Base-by-base conservation (phyloP, 257 asterid genomes). In the Paraleonurus japonicus region DNA sequence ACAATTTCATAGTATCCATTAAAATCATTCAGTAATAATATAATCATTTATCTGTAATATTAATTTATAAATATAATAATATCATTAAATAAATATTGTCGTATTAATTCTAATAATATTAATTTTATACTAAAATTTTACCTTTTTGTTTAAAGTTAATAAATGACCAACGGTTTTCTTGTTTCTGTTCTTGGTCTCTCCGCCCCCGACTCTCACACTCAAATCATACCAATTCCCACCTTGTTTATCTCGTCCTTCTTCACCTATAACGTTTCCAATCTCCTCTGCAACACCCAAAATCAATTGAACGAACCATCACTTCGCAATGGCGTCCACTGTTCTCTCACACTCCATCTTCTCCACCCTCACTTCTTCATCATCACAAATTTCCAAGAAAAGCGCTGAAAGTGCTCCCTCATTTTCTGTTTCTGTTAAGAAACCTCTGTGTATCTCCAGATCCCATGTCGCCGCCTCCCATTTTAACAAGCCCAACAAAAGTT, bases 271-370 rank as follows among this genome's bases (percentile, higher is more conserved):
- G 11, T 8, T 37, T 22, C 59, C 50, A 48, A 19, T 24, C 67
- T 5, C 5, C 57, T 7, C 53, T 15, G 53, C 20, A 9, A 33
- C 1, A 7, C 5, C 53, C 2, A 53, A 20, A 8, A n/a, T 24
- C 17, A 41, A 41, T 53, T 5, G 0, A 39, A 32, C 73, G 3
- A 30, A 20, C 65, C 53, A 10, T 63, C 67, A 5, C 13, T 65
- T 27, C 13, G 16, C 83, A 82, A 87, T 87, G 96, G 90, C 92
- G 47, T 84, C 95, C 13, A 50, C 88, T 11, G 75, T 86, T 71
- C 45, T 85, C 39, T 83, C 92, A 0, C 92, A 82, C 13, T 77
- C 82, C 39, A 16, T 78, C 15, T 73, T 84, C 69, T 82, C 93
- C 69, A 60, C 81, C 58, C 77, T 70, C 75, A 73, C n/a, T 66